phyloP scores from a whole-genome alignment of 768 basidiomycete genomes.

The Pleurotus tuoliensis region DNA sequence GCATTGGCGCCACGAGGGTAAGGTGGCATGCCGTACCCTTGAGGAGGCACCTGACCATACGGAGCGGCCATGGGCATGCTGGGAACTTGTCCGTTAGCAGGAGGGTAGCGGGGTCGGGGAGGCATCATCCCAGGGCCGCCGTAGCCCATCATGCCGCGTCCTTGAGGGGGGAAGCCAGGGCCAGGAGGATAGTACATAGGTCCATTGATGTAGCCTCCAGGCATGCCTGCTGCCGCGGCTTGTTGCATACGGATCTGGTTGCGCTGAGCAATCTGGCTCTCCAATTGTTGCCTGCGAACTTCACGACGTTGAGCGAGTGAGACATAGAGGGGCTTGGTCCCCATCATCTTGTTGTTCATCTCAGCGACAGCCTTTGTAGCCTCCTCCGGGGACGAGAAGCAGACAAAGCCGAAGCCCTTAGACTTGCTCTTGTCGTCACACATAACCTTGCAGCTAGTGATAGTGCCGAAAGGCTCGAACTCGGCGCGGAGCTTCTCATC shows the following conservation, averaged over 20 bases:
- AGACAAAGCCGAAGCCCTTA: slow-evolving; percentile 98
- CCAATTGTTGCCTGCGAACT: slow-evolving; percentile 95
- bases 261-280: slow-evolving; percentile 98
- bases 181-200: slow-evolving; percentile 88
- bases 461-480: slow-evolving; percentile 94
- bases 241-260: slow-evolving; percentile 97
- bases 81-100: slow-evolving; percentile 61
- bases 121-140: slow-evolving; percentile 84
- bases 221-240: slow-evolving; percentile 82
- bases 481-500: slow-evolving; percentile 96
- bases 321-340: slow-evolving; percentile 96
- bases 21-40: slow-evolving; percentile 66
- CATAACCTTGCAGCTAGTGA: slow-evolving; percentile 99
- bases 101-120: slow-evolving; percentile 81
- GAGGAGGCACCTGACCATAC: slow-evolving; percentile 71
- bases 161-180: slow-evolving; percentile 78
- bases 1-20: slow-evolving; percentile 55
- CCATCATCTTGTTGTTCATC: slow-evolving; percentile 99
- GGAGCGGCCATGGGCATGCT: slow-evolving; percentile 76
- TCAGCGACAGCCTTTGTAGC: slow-evolving; percentile 99
- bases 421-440: slow-evolving; percentile 91
- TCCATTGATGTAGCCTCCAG: slow-evolving; percentile 77
- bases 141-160: slow-evolving; percentile 78
- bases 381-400: slow-evolving; percentile 97
- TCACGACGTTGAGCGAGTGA: slow-evolving; percentile 98